Evolutionary conservation across 2,329 filamentous ascomycete genomes (phyloP).

Genomic region (Colletotrichum sp.): DNA sequence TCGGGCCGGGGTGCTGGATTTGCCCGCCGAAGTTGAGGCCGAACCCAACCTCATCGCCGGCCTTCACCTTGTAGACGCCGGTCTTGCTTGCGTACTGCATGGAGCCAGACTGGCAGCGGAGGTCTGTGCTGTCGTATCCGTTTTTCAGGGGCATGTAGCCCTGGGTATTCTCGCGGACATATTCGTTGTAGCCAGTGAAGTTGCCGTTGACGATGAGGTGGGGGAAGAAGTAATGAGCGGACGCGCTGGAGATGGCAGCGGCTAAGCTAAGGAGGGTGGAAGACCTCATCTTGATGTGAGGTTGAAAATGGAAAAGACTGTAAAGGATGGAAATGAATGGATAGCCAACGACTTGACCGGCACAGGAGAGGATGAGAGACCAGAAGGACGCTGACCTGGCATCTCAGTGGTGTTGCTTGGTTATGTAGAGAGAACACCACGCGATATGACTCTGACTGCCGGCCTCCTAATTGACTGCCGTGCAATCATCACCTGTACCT

Average conservation of each 20-base stretch:
- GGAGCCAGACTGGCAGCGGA: neutral
- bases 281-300: neutral
- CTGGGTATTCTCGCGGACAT: neutral
- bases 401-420: neutral
- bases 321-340: neutral
- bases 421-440: neutral
- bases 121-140: neutral
- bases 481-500: neutral
- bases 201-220: neutral
- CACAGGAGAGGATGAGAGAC: neutral
- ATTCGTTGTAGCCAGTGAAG: neutral
- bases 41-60: neutral
- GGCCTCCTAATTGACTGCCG: neutral
- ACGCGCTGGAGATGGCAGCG: neutral
- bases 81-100: neutral
- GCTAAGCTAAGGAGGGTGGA: neutral
- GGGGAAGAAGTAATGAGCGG: constrained; percentile 5
- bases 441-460: neutral
- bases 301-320: neutral
- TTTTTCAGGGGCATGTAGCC: neutral
- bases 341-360: neutral
- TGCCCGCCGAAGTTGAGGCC: neutral
- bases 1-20: neutral
- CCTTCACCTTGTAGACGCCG: neutral
- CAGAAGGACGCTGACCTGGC: neutral